A percentile compares a stretch with the other conserved stretches of the same genome.
Conservation (phyloP, 2,329 filamentous ascomycete species). For the Cordyceps cateniannulata region DNA sequence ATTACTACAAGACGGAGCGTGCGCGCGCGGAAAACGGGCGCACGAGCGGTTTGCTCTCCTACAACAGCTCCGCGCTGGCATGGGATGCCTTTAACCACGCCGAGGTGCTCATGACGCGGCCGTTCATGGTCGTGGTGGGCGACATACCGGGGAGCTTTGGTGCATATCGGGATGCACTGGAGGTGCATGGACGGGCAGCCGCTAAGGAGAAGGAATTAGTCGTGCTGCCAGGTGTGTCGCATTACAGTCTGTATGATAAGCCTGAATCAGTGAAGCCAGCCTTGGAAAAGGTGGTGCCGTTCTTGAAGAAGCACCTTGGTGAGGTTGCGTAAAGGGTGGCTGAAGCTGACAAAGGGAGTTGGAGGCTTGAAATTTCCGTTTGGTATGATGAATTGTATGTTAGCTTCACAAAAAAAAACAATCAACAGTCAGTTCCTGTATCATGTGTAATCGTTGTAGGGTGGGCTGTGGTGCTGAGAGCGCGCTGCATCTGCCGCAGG, state of each 20-base stretch:
- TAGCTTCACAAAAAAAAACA: background rate
- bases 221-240: slow-evolving; percentile 10
- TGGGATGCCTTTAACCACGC: slow-evolving; percentile 13
- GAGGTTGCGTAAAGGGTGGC: slow-evolving; percentile 15
- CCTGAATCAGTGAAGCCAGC: slow-evolving; percentile 11
- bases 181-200: slow-evolving; percentile 8
- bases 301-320: slow-evolving; percentile 18
- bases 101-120: slow-evolving; percentile 10
- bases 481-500: too few relatives aligned
- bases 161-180: slow-evolving; percentile 3
- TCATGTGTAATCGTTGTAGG: too few relatives aligned
- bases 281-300: slow-evolving; percentile 6
- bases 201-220: slow-evolving; percentile 12
- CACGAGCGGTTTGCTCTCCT: slow-evolving; percentile 5
- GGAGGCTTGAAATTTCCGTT: background rate
- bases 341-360: background rate
- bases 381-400: background rate
- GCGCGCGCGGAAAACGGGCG: background rate
- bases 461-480: too few relatives aligned
- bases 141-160: slow-evolving; percentile 10
- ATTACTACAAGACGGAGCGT: slow-evolving; percentile 13
- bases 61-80: slow-evolving; percentile 6
- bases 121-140: slow-evolving; percentile 12
- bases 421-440: background rate
- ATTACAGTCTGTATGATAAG: slow-evolving; percentile 14